Evolutionary conservation across 768 basidiomycete species (phyloP).

Genomic region (Daedalea quercina): DNA sequence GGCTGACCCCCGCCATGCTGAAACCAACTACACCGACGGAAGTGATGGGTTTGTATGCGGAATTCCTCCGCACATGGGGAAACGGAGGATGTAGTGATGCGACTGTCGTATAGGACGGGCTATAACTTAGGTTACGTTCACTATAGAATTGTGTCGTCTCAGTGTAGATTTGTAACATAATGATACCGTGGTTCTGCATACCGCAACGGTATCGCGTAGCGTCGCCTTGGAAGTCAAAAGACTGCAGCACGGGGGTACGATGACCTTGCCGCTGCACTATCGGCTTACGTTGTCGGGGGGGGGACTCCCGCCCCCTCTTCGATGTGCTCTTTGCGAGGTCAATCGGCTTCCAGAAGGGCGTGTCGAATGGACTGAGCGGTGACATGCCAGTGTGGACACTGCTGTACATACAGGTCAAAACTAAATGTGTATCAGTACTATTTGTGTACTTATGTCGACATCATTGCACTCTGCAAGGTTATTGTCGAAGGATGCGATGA

Average conservation of each 20-base stretch:
- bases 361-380: constrained; percentile 4
- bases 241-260: constrained; percentile 18
- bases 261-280: constrained; percentile 24
- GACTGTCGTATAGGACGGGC: constrained; percentile 49
- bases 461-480: too few relatives aligned
- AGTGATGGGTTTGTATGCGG: background rate
- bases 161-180: constrained; percentile 21
- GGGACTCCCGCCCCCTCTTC: constrained; percentile 3
- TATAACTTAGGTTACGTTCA: too few relatives aligned
- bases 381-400: too few relatives aligned
- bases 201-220: too few relatives aligned
- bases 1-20: background rate
- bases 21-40: background rate
- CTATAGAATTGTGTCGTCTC: constrained; percentile 59
- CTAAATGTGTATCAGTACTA: too few relatives aligned
- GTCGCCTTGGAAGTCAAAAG: too few relatives aligned
- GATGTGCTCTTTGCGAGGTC: background rate
- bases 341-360: background rate
- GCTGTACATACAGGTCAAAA: too few relatives aligned
- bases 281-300: constrained; percentile 25
- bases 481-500: too few relatives aligned
- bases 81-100: constrained; percentile 3
- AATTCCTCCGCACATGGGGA: background rate
- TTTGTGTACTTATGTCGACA: too few relatives aligned
- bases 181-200: too few relatives aligned